Conservation (phyloP, 495 filamentous ascomycete genomes). For the Articulospora tetracladia region DNA sequence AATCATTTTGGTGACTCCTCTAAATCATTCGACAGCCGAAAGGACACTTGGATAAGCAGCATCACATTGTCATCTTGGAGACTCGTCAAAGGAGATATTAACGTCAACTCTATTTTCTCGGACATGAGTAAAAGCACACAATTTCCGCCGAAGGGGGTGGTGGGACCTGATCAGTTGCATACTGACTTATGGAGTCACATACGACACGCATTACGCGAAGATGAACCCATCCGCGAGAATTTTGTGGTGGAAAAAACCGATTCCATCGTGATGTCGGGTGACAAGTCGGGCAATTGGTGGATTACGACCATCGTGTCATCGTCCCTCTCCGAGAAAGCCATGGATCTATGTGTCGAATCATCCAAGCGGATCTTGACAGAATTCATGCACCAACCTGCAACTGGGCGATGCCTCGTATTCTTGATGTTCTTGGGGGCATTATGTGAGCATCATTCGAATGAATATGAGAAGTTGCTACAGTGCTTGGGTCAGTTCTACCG, state of each 20-base stretch:
- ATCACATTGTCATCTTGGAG: slow-evolving; percentile 17
- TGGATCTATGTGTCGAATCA: not conserved
- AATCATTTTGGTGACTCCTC: slow-evolving; percentile 11
- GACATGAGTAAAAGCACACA: slow-evolving; percentile 2
- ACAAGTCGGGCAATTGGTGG: slow-evolving; percentile 9
- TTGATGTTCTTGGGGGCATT: slow-evolving; percentile 10
- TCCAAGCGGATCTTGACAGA: slow-evolving; percentile 1
- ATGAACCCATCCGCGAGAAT: not conserved
- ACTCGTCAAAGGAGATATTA: not conserved
- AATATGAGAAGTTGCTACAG: slow-evolving; percentile 11
- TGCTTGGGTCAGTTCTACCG: not conserved
- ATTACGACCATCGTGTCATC: slow-evolving; percentile 15
- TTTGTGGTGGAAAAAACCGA: slow-evolving; percentile 7
- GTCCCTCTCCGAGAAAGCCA: not conserved
- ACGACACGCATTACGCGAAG: not conserved
- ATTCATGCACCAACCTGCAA: slow-evolving; percentile 12
- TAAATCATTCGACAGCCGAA: not conserved
- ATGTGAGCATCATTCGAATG: slow-evolving; percentile 9
- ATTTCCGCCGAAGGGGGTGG: slow-evolving; percentile 8
- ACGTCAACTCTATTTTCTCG: not conserved
- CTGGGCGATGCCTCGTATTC: slow-evolving; percentile 17
- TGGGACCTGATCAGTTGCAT: not conserved
- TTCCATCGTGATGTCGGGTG: slow-evolving; percentile 17
- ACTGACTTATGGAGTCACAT: not conserved
- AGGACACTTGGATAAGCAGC: slow-evolving; percentile 10